Conservation (phyloP, 208 protist species). For the Tetramitus jugosus region DNA sequence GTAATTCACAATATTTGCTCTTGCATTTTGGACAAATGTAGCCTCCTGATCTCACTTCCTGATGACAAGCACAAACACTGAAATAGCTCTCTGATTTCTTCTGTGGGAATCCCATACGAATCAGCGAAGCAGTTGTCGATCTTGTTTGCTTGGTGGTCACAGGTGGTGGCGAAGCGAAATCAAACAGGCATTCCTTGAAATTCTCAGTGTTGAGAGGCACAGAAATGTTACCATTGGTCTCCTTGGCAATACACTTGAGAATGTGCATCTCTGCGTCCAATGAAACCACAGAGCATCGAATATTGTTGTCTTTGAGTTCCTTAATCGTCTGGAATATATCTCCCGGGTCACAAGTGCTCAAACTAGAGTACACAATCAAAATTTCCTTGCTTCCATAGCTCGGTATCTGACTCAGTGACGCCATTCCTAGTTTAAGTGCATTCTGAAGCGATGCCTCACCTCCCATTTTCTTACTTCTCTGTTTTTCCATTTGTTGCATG, state of each 20-base stretch:
- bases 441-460: constrained; percentile 61
- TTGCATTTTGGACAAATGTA: constrained; percentile 54
- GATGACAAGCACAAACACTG: constrained; percentile 26
- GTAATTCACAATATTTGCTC: constrained; percentile 54
- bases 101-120: constrained; percentile 16
- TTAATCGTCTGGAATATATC: constrained; percentile 53
- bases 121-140: neutral
- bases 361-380: constrained; percentile 41
- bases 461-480: no score
- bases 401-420: constrained; percentile 44
- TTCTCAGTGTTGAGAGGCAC: constrained; percentile 43
- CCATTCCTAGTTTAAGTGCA: constrained; percentile 42
- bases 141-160: constrained; percentile 32
- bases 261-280: constrained; percentile 49
- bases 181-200: constrained; percentile 41
- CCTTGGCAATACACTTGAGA: constrained; percentile 37
- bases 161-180: constrained; percentile 42
- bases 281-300: constrained; percentile 43
- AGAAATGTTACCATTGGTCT: constrained; percentile 40
- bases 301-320: constrained; percentile 26
- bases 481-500: neutral
- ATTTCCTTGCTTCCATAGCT: constrained; percentile 57
- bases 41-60: constrained; percentile 36
- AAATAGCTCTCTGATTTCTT: neutral
- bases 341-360: constrained; percentile 56